Conservation (phyloP, 2,329 filamentous ascomycete genomes). For the Hortaea werneckii region DNA sequence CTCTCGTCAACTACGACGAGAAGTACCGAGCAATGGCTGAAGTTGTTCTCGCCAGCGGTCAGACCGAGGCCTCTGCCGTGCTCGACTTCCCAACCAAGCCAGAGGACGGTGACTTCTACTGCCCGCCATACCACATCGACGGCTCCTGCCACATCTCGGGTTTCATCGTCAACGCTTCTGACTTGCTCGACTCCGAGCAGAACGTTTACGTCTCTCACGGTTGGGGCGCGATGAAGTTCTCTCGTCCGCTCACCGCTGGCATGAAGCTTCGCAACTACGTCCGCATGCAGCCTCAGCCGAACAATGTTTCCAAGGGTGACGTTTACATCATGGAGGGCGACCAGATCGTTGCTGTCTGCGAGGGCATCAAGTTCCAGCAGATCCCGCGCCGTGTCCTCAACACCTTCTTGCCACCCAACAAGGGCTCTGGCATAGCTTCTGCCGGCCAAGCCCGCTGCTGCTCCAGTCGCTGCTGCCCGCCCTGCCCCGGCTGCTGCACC, state of each 20-base stretch:
- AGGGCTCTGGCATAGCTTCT: slow-evolving; percentile 20
- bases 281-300: slow-evolving; percentile 48
- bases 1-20: slow-evolving; percentile 46
- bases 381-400: slow-evolving; percentile 58
- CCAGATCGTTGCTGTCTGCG: slow-evolving; percentile 48
- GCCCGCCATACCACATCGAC: slow-evolving; percentile 51
- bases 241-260: slow-evolving; percentile 32
- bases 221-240: slow-evolving; percentile 48
- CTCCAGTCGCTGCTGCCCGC: slow-evolving; percentile 25
- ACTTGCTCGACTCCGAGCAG: slow-evolving; percentile 48
- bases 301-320: slow-evolving; percentile 48
- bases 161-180: slow-evolving; percentile 51
- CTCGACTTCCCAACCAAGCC: slow-evolving; percentile 46
- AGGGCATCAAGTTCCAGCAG: slow-evolving; percentile 56
- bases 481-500: slow-evolving; percentile 12
- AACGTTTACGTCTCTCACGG: slow-evolving; percentile 54
- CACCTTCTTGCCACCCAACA: slow-evolving; percentile 54
- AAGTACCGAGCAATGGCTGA: slow-evolving; percentile 50
- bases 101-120: slow-evolving; percentile 46
- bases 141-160: slow-evolving; percentile 48
- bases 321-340: slow-evolving; percentile 52
- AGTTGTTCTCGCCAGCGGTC: slow-evolving; percentile 46
- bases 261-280: slow-evolving; percentile 50
- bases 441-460: slow-evolving; percentile 15
- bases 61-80: slow-evolving; percentile 45